Percentiles rank a stretch among this genome's conserved stretches.
Evolutionary conservation across 129 eudicot species (phyloP).

Genomic region (Centella asiatica): DNA sequence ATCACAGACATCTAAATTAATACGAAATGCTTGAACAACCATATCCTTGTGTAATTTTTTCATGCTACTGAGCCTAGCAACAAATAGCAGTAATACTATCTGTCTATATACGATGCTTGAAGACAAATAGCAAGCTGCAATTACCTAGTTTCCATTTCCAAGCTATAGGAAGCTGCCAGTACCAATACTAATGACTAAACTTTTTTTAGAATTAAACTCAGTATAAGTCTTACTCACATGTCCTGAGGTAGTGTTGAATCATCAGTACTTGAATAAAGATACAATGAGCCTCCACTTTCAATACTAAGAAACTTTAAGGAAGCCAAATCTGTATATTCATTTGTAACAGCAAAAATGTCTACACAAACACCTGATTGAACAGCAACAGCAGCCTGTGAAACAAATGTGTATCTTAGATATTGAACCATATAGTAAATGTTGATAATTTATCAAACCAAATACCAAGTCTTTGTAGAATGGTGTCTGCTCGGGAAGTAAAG

Average conservation of each 20-base stretch:
- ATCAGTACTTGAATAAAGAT: conserved; percentile 78
- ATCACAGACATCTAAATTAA: no score
- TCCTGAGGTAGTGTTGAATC: conserved; percentile 99
- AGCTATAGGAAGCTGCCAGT: no score
- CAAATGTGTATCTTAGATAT: conserved; percentile 22
- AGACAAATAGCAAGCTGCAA: no score
- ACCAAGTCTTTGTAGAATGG: conserved; percentile 96
- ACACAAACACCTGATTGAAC: conserved; percentile 99
- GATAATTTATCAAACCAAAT: conserved; percentile 11
- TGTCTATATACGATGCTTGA: no score
- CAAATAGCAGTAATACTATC: no score
- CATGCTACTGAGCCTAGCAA: no score
- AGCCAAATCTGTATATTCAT: conserved; percentile 97
- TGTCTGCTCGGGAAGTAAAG: conserved; percentile 96
- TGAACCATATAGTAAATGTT: conserved; percentile 9
- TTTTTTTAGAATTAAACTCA: no score
- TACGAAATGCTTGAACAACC: no score
- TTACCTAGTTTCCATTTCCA: no score
- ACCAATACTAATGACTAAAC: no score
- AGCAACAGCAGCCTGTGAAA: conserved; percentile 93
- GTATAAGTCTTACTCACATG: conserved; percentile 49
- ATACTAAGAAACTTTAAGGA: conserved; percentile 92
- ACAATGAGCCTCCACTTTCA: conserved; percentile 95
- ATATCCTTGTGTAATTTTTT: no score
- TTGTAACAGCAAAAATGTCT: conserved; percentile 95